These are phyloP conservation scores for Rubus parviflorus DNA, from an alignment of 306 rosid genomes.

Conservation along the genomic window DNA sequence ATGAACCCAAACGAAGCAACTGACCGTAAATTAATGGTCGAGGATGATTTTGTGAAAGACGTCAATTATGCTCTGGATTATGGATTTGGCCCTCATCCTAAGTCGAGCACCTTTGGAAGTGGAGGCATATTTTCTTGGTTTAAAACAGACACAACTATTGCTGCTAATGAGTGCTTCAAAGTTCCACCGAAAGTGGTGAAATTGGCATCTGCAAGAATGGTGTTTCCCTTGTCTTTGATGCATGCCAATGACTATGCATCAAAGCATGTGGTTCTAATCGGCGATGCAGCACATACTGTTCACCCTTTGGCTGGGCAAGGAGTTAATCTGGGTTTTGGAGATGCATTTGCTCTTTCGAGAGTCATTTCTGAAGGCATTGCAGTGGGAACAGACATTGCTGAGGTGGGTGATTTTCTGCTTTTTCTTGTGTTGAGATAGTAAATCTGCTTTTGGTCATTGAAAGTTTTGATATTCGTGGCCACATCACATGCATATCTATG, in stretches of 20 bases:
- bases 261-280: conserved; percentile 68
- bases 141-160: conserved; percentile 41
- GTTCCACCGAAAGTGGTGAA: conserved; percentile 72
- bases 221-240: conserved; percentile 75
- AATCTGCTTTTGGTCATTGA: background rate
- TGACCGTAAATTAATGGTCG: conserved; percentile 48
- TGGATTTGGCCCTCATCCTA: conserved; percentile 79
- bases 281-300: conserved; percentile 93
- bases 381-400: conserved; percentile 75
- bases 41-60: conserved; percentile 63
- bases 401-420: conserved; percentile 48
- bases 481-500: background rate
- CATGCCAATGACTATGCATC: conserved; percentile 78
- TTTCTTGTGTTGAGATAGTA: background rate
- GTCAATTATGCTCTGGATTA: conserved; percentile 68
- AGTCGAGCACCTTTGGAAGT: conserved; percentile 40
- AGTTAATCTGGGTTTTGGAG: conserved; percentile 91
- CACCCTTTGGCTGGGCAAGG: conserved; percentile 99
- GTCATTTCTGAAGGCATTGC: conserved; percentile 78
- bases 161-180: conserved; percentile 61
- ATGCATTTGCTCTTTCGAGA: conserved; percentile 73
- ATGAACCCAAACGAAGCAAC: conserved; percentile 78
- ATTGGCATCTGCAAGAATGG: conserved; percentile 76
- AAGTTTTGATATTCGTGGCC: background rate
- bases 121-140: conserved; percentile 72